Evolutionary conservation across 164 flowering plant genomes (phyloP).

Genomic region (Chimonanthus salicifolius): DNA sequence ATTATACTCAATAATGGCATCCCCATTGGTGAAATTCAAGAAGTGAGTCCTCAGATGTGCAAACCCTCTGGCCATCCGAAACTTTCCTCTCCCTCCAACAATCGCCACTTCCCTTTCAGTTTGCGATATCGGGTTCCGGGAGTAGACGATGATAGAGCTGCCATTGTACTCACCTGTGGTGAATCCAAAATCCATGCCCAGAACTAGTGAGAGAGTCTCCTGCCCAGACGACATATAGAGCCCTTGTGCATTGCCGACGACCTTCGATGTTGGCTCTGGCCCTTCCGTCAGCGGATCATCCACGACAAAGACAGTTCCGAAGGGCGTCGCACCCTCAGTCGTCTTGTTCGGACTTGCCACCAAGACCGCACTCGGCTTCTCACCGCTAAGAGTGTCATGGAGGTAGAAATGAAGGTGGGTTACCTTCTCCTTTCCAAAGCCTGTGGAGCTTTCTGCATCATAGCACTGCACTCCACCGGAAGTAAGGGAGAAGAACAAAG

Average conservation of each 20-base stretch:
- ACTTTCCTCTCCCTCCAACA: conserved; percentile 35
- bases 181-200: conserved; percentile 16
- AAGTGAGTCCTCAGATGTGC: conserved; percentile 17
- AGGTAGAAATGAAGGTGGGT: conserved; percentile 55
- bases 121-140: conserved; percentile 9
- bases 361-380: conserved; percentile 25
- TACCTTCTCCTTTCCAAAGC: conserved; percentile 19
- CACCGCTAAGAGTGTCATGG: conserved; percentile 53
- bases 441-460: background rate
- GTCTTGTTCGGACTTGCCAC: conserved; percentile 25
- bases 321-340: conserved; percentile 9
- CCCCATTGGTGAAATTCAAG: conserved; percentile 15
- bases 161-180: conserved; percentile 21
- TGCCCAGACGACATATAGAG: conserved; percentile 28
- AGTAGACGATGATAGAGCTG: conserved; percentile 22
- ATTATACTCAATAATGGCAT: conserved; percentile 26
- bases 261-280: conserved; percentile 27
- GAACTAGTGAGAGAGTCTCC: conserved; percentile 20
- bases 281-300: conserved; percentile 37
- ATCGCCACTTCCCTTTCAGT: conserved; percentile 25
- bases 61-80: conserved; percentile 35
- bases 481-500: background rate
- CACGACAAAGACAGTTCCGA: conserved; percentile 25
- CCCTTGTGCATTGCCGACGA: conserved; percentile 43
- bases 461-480: background rate